Evolutionary conservation across 1,284 basidiomycete species (phyloP).

Genomic region (Trametes polyzona): DNA sequence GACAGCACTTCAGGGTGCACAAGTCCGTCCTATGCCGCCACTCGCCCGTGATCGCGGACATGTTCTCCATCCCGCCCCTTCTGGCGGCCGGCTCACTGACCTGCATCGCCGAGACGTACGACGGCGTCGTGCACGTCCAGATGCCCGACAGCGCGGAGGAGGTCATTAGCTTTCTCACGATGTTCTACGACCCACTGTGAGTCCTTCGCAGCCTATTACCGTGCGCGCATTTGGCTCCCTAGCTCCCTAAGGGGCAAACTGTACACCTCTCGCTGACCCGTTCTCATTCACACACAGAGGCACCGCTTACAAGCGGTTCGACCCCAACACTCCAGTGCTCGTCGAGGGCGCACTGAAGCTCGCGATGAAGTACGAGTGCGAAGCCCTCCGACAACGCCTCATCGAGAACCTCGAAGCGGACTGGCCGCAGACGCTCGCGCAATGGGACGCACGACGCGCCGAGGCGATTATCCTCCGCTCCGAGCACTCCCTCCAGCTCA

Average conservation of each 20-base stretch:
- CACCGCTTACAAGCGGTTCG: slow-evolving; percentile 38
- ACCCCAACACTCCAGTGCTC: slow-evolving; percentile 38
- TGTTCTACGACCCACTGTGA: slow-evolving; percentile 39
- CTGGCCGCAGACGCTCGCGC: slow-evolving; percentile 40
- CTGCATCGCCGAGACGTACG: slow-evolving; percentile 32
- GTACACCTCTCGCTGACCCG: not conserved
- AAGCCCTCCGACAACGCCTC: slow-evolving; percentile 35
- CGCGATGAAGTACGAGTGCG: slow-evolving; percentile 39
- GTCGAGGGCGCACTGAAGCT: slow-evolving; percentile 38
- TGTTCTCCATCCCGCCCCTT: slow-evolving; percentile 36
- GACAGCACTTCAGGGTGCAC: slow-evolving; percentile 36
- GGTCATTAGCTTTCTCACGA: slow-evolving; percentile 33
- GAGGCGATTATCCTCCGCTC: slow-evolving; percentile 37
- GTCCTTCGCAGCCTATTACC: slow-evolving; percentile 8
- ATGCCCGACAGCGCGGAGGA: slow-evolving; percentile 38
- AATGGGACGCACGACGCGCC: slow-evolving; percentile 38
- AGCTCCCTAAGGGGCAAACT: not conserved
- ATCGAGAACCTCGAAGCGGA: slow-evolving; percentile 39
- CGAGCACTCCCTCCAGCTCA: slow-evolving; percentile 35
- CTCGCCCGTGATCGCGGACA: slow-evolving; percentile 35
- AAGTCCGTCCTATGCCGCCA: slow-evolving; percentile 33
- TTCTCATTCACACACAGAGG: slow-evolving; percentile 25
- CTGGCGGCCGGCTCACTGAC: slow-evolving; percentile 18
- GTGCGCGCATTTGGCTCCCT: not conserved
- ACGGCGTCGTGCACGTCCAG: slow-evolving; percentile 35